Percentiles rank a stretch among this genome's conserved stretches.
Conservation (phyloP, 176 grass and related monocot genomes). For the Eremochloa ophiuroides region DNA sequence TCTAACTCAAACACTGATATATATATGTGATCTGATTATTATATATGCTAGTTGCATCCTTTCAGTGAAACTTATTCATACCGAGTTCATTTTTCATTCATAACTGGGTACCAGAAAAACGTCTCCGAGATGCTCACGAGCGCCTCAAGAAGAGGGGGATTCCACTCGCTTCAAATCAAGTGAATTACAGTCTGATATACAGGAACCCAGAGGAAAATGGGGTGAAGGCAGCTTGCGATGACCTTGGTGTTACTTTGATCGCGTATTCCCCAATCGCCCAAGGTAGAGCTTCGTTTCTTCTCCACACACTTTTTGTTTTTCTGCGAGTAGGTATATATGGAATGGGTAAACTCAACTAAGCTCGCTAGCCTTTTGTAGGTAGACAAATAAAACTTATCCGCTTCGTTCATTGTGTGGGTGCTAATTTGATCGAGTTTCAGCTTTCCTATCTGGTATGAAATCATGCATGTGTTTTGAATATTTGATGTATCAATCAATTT, state of each 20-base stretch:
- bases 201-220: slow-evolving; percentile 58
- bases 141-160: slow-evolving; percentile 65
- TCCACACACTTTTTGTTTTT: not conserved
- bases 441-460: not conserved
- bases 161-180: slow-evolving; percentile 66
- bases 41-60: not conserved
- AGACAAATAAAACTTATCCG: not conserved
- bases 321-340: not conserved
- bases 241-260: slow-evolving; percentile 66
- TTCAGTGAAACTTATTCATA: not conserved
- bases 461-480: too few species aligned
- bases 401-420: not conserved
- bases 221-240: slow-evolving; percentile 68
- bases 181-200: slow-evolving; percentile 79
- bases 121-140: slow-evolving; percentile 55
- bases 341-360: not conserved
- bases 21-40: not conserved
- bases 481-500: not conserved
- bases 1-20: not conserved
- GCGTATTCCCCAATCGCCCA: slow-evolving; percentile 73
- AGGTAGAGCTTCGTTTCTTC: slow-evolving; percentile 7
- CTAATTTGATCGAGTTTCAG: not conserved
- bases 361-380: not conserved
- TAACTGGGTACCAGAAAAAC: slow-evolving; percentile 28
- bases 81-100: not conserved